Evolutionary conservation across 1,284 basidiomycete species (phyloP).

Genomic region (Inonotus obliquus): DNA sequence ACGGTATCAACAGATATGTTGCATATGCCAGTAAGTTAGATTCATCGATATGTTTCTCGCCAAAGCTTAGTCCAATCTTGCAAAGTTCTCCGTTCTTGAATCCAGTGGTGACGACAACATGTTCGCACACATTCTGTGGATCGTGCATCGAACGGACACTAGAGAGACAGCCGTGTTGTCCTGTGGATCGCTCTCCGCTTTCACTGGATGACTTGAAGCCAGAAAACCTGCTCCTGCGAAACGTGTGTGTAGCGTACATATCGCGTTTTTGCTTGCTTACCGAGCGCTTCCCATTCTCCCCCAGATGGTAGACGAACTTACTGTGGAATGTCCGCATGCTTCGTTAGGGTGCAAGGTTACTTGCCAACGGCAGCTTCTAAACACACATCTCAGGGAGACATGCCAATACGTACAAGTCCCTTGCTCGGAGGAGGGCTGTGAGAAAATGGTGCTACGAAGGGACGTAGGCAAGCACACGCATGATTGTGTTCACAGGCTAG

Average conservation of each 20-base stretch:
- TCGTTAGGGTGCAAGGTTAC: conserved; percentile 56
- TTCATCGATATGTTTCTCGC: neutral
- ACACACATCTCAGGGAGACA: conserved; percentile 53
- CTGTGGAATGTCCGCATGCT: conserved; percentile 66
- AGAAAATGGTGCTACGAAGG: conserved; percentile 39
- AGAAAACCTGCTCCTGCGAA: conserved; percentile 66
- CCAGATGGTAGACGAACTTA: conserved; percentile 80
- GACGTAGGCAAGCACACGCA: conserved; percentile 36
- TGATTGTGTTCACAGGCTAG: conserved; percentile 32
- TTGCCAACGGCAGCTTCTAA: conserved; percentile 67
- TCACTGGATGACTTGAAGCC: conserved; percentile 46
- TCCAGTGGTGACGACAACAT: conserved; percentile 67
- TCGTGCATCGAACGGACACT: conserved; percentile 72
- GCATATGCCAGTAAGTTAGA: conserved; percentile 67
- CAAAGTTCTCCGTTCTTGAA: conserved; percentile 67
- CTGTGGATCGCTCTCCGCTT: conserved; percentile 75
- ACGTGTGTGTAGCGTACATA: conserved; percentile 44
- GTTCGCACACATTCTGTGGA: conserved; percentile 80
- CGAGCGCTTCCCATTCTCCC: conserved; percentile 9
- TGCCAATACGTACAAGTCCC: conserved; percentile 56
- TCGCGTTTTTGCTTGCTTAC: conserved; percentile 10
- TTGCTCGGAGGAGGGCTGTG: conserved; percentile 48
- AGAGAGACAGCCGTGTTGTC: conserved; percentile 60
- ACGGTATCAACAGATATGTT: conserved; percentile 53
- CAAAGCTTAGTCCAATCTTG: neutral